A percentile compares a stretch with the other conserved stretches of the same genome.
Evolutionary conservation across 192 early-diverging fungal species (phyloP).

Genomic region (Coemansia biformis): DNA sequence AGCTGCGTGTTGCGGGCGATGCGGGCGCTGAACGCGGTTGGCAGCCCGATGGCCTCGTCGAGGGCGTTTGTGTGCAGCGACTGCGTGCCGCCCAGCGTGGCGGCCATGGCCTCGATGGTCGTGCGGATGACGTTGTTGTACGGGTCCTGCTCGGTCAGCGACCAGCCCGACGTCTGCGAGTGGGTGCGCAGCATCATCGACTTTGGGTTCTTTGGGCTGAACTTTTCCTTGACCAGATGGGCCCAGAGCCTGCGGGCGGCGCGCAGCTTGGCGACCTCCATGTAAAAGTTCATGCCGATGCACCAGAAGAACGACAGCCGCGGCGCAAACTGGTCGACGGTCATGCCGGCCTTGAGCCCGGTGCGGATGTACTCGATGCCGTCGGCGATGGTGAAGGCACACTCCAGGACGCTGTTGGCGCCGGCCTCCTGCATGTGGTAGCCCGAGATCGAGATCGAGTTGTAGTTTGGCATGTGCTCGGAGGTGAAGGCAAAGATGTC

Average conservation of each 20-base stretch:
- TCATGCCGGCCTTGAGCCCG: conserved; percentile 77
- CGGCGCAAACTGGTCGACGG: conserved; percentile 81
- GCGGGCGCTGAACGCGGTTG: conserved; percentile 76
- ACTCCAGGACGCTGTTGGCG: conserved; percentile 80
- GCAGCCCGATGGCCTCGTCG: conserved; percentile 85
- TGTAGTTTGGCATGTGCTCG: conserved; percentile 87
- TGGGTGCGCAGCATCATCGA: conserved; percentile 80
- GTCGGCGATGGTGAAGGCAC: conserved; percentile 89
- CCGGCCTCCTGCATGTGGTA: conserved; percentile 93
- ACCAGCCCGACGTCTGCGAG: conserved; percentile 90
- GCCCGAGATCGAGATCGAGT: conserved; percentile 92
- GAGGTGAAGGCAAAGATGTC: conserved; percentile 89
- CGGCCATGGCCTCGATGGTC: conserved; percentile 86
- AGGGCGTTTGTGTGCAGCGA: conserved; percentile 90
- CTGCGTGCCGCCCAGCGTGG: conserved; percentile 86
- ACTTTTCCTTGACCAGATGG: conserved; percentile 71
- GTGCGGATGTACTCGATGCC: conserved; percentile 77
- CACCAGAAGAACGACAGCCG: conserved; percentile 90
- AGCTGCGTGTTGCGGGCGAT: conserved; percentile 90
- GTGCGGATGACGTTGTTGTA: conserved; percentile 89
- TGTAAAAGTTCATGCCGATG: conserved; percentile 93
- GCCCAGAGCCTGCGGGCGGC: conserved; percentile 86
- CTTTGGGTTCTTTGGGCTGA: conserved; percentile 73
- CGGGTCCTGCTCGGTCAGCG: conserved; percentile 85
- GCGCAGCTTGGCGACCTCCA: conserved; percentile 90